Conservation (phyloP, 208 protist species). For the Crithidia expoeki region DNA sequence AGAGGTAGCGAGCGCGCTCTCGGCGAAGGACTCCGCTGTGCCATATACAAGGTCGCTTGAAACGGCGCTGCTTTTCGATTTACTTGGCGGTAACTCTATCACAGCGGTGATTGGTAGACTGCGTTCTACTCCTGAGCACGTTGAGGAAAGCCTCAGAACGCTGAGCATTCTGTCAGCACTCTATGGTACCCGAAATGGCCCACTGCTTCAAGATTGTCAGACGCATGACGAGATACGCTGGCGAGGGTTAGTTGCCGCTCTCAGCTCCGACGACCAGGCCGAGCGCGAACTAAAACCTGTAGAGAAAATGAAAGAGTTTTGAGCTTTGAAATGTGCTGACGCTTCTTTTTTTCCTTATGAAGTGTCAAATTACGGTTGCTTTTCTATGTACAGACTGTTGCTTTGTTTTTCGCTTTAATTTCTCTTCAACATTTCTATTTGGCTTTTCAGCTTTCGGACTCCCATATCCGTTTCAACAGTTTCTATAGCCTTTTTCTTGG, state of each 20-base stretch:
- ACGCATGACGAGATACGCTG: constrained; percentile 48
- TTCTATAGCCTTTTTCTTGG: background rate
- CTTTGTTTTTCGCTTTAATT: constrained; percentile 1
- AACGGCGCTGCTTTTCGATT: constrained; percentile 45
- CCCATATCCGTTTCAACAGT: background rate
- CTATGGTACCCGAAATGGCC: constrained; percentile 40
- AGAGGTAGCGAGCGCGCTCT: constrained; percentile 28
- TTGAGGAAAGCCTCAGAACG: constrained; percentile 30
- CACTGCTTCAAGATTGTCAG: constrained; percentile 42
- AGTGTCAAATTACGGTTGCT: background rate
- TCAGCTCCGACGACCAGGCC: constrained; percentile 44
- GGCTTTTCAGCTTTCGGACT: no score
- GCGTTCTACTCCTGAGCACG: constrained; percentile 19
- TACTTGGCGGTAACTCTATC: constrained; percentile 59
- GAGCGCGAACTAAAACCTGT: constrained; percentile 29
- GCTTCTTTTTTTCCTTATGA: background rate
- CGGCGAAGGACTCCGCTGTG: constrained; percentile 17
- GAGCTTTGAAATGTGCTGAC: background rate
- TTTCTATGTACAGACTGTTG: background rate
- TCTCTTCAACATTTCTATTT: no score
- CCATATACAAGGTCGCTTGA: constrained; percentile 42
- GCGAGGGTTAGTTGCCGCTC: constrained; percentile 37
- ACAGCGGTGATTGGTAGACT: constrained; percentile 44
- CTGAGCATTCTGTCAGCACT: constrained; percentile 35
- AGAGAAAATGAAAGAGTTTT: constrained; percentile 29